phyloP scores from a whole-genome alignment of 305 asterid species.

The Plantago lanceolata region DNA sequence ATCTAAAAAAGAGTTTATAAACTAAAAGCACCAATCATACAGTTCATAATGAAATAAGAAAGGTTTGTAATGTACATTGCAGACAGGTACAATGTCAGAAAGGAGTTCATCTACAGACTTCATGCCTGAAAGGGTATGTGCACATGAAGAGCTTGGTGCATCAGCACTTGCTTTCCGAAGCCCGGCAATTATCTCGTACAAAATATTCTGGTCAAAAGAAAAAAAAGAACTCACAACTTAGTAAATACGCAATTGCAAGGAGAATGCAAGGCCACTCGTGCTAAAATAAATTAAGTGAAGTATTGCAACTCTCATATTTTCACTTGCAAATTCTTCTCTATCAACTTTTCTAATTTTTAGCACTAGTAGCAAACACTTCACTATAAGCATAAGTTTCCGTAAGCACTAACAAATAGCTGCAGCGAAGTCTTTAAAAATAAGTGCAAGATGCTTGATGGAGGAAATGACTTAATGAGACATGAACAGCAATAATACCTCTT shows the following conservation, averaged over 20 bases:
- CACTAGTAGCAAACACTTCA: slow-evolving; percentile 15
- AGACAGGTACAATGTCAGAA: slow-evolving; percentile 66
- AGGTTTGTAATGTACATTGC: slow-evolving; percentile 39
- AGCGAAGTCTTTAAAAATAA: not conserved
- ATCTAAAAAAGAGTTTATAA: not conserved
- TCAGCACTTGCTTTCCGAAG: slow-evolving; percentile 70
- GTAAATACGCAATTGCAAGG: not conserved
- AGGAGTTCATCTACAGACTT: slow-evolving; percentile 75
- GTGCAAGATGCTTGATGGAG: not conserved
- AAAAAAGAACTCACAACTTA: slow-evolving; percentile 3
- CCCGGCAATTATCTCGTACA: slow-evolving; percentile 81
- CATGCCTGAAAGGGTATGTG: slow-evolving; percentile 50
- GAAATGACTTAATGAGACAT: not conserved
- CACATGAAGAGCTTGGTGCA: slow-evolving; percentile 76
- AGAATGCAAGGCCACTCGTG: too few species aligned
- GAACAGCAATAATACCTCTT: slow-evolving; percentile 60
- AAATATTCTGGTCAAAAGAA: slow-evolving; percentile 48
- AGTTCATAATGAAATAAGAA: slow-evolving; percentile 7
- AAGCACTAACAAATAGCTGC: not conserved
- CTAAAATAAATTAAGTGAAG: not conserved
- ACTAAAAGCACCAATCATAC: not conserved
- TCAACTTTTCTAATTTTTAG: too few species aligned
- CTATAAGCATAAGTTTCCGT: not conserved
- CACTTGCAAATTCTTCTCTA: not conserved
- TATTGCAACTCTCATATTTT: not conserved